Evolutionary conservation across 192 early-diverging fungal genomes (phyloP).

Genomic region (Podila minutissima): DNA sequence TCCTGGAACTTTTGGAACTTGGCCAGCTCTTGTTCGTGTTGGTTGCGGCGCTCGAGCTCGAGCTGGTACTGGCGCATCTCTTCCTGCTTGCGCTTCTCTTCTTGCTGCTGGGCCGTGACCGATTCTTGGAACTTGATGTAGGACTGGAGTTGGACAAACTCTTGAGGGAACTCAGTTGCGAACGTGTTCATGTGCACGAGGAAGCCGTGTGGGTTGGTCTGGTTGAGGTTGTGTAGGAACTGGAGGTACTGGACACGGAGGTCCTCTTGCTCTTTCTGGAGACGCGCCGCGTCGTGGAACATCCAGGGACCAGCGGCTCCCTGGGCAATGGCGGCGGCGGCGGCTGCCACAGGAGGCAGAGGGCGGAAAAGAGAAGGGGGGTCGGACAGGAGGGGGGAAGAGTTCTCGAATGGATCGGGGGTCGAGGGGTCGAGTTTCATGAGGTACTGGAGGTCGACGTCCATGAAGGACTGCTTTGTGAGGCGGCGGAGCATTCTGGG

Average conservation of each 20-base stretch:
- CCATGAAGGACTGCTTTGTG: constrained; percentile 53
- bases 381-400: constrained; percentile 40
- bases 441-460: constrained; percentile 45
- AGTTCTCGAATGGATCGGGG: constrained; percentile 45
- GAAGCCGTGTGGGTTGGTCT: constrained; percentile 32
- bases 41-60: constrained; percentile 24
- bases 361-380: constrained; percentile 49
- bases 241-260: constrained; percentile 43
- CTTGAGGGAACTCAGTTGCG: constrained; percentile 39
- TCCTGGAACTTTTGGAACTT: constrained; percentile 22
- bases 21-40: constrained; percentile 29
- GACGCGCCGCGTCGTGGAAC: constrained; percentile 24
- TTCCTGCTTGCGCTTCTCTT: constrained; percentile 24
- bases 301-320: constrained; percentile 29
- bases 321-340: constrained; percentile 3
- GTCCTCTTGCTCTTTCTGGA: constrained; percentile 48
- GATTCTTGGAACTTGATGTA: constrained; percentile 41
- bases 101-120: constrained; percentile 19
- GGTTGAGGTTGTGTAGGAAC: constrained; percentile 38
- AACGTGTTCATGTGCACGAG: constrained; percentile 50
- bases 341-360: constrained; percentile 23
- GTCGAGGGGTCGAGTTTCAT: constrained; percentile 41
- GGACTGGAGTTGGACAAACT: constrained; percentile 38
- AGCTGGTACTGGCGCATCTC: constrained; percentile 43
- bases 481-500: constrained; percentile 41